A percentile compares a stretch with the other conserved stretches of the same genome.
phyloP scores from a whole-genome alignment of 129 eudicot species.

The Deinandra increscens region DNA sequence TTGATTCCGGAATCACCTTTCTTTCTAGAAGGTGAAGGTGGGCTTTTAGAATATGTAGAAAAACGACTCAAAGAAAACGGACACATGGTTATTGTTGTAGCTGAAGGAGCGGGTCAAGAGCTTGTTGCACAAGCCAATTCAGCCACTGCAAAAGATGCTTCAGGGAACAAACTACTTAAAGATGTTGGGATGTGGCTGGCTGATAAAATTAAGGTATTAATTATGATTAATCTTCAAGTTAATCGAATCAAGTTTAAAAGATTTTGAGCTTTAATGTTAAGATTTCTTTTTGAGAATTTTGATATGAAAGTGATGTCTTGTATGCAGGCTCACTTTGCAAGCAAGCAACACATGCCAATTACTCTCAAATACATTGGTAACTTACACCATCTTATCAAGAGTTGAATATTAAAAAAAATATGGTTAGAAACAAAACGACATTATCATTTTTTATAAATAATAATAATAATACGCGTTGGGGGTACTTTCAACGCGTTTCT shows the following conservation, averaged over 20 bases:
- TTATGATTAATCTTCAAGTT: slow-evolving; percentile 23
- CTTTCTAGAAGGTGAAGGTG: slow-evolving; percentile 82
- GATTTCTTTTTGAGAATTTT: not conserved
- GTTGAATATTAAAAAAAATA: not conserved
- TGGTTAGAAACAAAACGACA: too few species aligned
- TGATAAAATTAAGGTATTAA: slow-evolving; percentile 67
- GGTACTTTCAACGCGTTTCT: not conserved
- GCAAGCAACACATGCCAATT: slow-evolving; percentile 29
- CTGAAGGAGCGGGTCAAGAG: slow-evolving; percentile 95
- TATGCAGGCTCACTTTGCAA: slow-evolving; percentile 63
- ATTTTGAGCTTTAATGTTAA: not conserved
- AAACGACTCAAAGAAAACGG: slow-evolving; percentile 81
- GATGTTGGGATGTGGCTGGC: slow-evolving; percentile 95
- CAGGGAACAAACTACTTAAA: slow-evolving; percentile 77
- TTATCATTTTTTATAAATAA: too few species aligned
- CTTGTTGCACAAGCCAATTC: slow-evolving; percentile 53
- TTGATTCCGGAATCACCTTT: slow-evolving; percentile 95
- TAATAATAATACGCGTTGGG: not conserved
- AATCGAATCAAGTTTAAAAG: slow-evolving; percentile 22
- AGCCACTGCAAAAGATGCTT: slow-evolving; percentile 61
- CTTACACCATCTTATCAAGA: not conserved
- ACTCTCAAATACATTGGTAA: slow-evolving; percentile 73
- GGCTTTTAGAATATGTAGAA: slow-evolving; percentile 68
- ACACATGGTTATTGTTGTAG: slow-evolving; percentile 95
- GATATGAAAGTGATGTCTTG: not conserved